phyloP scores from a whole-genome alignment of 1,284 basidiomycete species.

The Ceratobasidium sp. region DNA sequence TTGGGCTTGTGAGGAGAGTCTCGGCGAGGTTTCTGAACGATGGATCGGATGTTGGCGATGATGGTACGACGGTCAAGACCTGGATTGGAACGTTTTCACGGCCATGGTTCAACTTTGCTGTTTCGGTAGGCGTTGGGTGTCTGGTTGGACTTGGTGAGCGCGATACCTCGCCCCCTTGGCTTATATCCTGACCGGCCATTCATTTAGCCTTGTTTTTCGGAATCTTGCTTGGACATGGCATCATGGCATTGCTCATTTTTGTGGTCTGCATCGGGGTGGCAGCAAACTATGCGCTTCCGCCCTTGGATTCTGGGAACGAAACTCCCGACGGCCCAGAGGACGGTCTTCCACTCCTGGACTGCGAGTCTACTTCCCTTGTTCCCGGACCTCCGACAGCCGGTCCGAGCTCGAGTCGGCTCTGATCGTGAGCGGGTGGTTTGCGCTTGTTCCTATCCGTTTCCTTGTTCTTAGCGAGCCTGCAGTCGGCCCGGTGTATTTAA shows the following conservation, averaged over 20 bases:
- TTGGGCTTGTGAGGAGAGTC: conserved; percentile 14
- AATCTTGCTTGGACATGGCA: conserved; percentile 35
- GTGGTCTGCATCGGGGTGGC: conserved; percentile 78
- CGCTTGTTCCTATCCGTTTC: not conserved
- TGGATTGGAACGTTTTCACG: conserved; percentile 31
- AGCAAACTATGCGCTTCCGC: conserved; percentile 56
- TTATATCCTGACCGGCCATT: not conserved
- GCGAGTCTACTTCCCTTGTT: conserved; percentile 40
- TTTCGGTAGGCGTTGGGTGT: conserved; percentile 20
- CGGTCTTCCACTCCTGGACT: conserved; percentile 35
- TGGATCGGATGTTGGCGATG: conserved; percentile 8
- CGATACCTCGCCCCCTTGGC: not conserved
- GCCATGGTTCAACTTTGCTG: conserved; percentile 40
- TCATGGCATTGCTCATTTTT: conserved; percentile 82
- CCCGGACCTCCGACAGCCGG: conserved; percentile 29
- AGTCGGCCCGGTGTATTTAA: not conserved
- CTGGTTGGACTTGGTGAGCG: conserved; percentile 20
- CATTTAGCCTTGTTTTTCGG: conserved; percentile 14
- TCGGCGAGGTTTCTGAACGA: conserved; percentile 28
- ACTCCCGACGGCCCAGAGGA: conserved; percentile 25
- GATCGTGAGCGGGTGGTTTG: not conserved
- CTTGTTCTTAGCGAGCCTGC: too few relatives aligned
- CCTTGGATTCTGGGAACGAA: conserved; percentile 17
- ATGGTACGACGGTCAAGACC: conserved; percentile 16
- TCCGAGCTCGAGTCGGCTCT: conserved; percentile 30